Evolutionary conservation across 352 stramenopile genomes (phyloP).

Genomic region (Phytophthora cajani): DNA sequence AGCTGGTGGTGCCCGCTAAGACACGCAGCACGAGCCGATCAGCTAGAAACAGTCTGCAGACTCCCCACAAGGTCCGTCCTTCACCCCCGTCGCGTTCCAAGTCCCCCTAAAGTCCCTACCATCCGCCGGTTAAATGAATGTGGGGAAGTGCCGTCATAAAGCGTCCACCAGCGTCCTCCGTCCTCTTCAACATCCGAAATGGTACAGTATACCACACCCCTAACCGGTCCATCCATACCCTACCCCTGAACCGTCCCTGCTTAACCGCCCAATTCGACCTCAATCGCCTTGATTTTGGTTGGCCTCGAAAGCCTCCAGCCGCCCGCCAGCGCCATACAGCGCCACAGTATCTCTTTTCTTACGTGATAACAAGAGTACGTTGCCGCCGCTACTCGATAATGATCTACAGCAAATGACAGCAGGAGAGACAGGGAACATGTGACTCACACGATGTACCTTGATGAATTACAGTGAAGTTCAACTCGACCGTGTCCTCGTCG

Average conservation of each 20-base stretch:
- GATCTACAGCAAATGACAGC: neutral
- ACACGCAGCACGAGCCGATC: conserved; percentile 39
- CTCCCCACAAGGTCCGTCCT: conserved; percentile 33
- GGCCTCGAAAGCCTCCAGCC: conserved; percentile 17
- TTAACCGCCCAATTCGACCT: conserved; percentile 25
- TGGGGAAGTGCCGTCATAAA: neutral
- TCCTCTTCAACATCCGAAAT: neutral
- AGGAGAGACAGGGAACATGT: neutral
- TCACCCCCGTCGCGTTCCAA: neutral
- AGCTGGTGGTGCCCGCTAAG: conserved; percentile 31
- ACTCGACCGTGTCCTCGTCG: conserved; percentile 94
- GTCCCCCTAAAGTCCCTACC: neutral
- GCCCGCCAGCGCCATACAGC: neutral
- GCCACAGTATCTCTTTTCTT: conserved; percentile 86
- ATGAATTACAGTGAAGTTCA: conserved; percentile 90
- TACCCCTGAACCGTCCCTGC: conserved; percentile 22
- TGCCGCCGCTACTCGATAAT: neutral
- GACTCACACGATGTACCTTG: neutral
- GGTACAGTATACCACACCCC: conserved; percentile 7
- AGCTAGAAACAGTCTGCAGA: conserved; percentile 29
- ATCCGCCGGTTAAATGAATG: conserved; percentile 4
- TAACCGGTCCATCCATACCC: conserved; percentile 16
- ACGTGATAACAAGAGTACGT: conserved; percentile 89
- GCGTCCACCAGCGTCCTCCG: neutral
- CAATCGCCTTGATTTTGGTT: conserved; percentile 29